Percentiles rank a stretch among this genome's conserved stretches.
Evolutionary conservation across 345 rosid species (phyloP).

Genomic region (Pistacia atlantica): DNA sequence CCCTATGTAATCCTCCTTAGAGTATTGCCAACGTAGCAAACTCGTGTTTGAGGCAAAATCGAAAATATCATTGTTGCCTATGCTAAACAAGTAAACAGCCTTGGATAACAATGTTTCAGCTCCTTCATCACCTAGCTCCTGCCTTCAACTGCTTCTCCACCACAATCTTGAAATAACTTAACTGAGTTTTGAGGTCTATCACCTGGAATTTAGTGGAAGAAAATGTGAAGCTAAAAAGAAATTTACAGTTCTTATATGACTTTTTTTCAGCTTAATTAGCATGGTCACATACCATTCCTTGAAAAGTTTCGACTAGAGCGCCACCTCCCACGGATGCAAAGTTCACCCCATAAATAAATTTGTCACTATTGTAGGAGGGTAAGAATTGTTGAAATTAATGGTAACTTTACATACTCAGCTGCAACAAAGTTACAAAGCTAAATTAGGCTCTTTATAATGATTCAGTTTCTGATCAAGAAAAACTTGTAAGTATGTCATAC

Average conservation of each 20-base stretch:
- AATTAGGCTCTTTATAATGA: background rate
- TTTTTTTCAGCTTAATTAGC: background rate
- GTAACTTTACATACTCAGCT: slow-evolving; percentile 50
- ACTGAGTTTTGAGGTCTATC: slow-evolving; percentile 39
- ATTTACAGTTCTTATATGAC: too few species aligned
- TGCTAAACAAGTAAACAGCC: slow-evolving; percentile 45
- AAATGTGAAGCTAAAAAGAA: too few species aligned
- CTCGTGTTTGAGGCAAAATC: background rate
- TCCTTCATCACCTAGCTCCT: slow-evolving; percentile 36
- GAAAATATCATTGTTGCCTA: slow-evolving; percentile 30
- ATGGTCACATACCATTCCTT: slow-evolving; percentile 34
- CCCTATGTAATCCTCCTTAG: background rate
- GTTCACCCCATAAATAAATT: slow-evolving; percentile 39
- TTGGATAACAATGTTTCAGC: slow-evolving; percentile 32
- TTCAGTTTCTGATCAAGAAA: background rate
- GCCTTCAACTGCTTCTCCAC: slow-evolving; percentile 25
- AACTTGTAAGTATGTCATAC: slow-evolving; percentile 11
- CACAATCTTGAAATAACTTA: slow-evolving; percentile 36
- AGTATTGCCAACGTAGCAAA: too few species aligned
- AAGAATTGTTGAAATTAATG: slow-evolving; percentile 49
- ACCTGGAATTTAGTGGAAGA: slow-evolving; percentile 26
- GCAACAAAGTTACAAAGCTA: background rate
- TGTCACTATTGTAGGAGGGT: slow-evolving; percentile 27
- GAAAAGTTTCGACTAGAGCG: slow-evolving; percentile 41
- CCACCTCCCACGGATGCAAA: slow-evolving; percentile 61